These are phyloP conservation scores for Suillus plorans DNA, from an alignment of 768 basidiomycete species.

Conservation along the genomic window DNA sequence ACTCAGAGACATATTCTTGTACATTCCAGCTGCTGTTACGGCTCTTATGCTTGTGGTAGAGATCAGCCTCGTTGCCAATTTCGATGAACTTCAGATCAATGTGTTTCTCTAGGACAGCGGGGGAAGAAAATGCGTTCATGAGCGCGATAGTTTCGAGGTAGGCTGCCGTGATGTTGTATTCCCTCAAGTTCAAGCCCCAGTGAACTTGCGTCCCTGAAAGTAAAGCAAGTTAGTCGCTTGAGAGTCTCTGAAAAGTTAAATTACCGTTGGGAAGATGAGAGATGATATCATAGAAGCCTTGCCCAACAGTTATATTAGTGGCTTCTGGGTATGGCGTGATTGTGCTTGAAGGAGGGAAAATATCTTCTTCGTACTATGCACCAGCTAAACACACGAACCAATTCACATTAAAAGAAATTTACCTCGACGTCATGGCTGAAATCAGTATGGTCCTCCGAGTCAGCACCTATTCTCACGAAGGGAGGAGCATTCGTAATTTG, in stretches of 20 bases:
- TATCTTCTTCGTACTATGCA: slow-evolving; percentile 42
- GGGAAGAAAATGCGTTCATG: slow-evolving; percentile 45
- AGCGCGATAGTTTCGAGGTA: slow-evolving; percentile 50
- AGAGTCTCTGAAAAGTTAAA: slow-evolving; percentile 9
- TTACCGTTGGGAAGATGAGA: slow-evolving; percentile 51
- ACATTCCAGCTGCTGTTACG: slow-evolving; percentile 40
- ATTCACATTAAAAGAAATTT: slow-evolving; percentile 4
- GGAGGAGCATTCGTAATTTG: slow-evolving; percentile 51
- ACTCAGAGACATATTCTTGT: slow-evolving; percentile 51
- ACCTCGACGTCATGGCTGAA: slow-evolving; percentile 52
- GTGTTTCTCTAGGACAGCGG: slow-evolving; percentile 36
- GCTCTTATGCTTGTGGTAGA: slow-evolving; percentile 48
- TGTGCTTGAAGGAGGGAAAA: slow-evolving; percentile 48
- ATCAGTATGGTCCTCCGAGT: slow-evolving; percentile 57
- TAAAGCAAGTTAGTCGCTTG: background rate
- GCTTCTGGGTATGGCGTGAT: slow-evolving; percentile 69
- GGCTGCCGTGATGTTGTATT: slow-evolving; percentile 48
- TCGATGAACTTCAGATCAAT: slow-evolving; percentile 58
- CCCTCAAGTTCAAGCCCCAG: slow-evolving; percentile 69
- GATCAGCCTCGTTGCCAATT: slow-evolving; percentile 62
- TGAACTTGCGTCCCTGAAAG: slow-evolving; percentile 55
- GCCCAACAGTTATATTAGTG: slow-evolving; percentile 55
- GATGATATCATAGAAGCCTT: slow-evolving; percentile 53
- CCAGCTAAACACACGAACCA: background rate
- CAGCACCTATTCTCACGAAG: slow-evolving; percentile 58